phyloP scores from a whole-genome alignment of 805 yeast genomes.

The Candida broadrunensis region DNA sequence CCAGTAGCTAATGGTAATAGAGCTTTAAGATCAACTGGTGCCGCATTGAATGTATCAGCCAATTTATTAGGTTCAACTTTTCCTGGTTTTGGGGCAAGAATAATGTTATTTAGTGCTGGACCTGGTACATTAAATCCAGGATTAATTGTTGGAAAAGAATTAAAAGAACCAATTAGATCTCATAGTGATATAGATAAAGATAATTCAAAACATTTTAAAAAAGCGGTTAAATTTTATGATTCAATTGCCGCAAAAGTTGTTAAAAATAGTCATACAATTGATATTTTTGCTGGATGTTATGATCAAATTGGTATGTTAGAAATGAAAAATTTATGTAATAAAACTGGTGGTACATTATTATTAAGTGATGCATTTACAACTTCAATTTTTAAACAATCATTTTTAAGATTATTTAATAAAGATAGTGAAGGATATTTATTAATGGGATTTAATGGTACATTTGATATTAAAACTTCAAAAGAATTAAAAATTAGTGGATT shows the following conservation, averaged over 20 bases:
- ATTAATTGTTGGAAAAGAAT: constrained; percentile 82
- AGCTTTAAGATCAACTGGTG: constrained; percentile 88
- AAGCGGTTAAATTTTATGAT: constrained; percentile 81
- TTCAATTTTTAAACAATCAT: constrained; percentile 89
- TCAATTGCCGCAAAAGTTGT: constrained; percentile 64
- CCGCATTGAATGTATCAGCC: constrained; percentile 84
- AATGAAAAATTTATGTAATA: constrained; percentile 81
- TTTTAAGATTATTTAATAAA: constrained; percentile 79
- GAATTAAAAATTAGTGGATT: constrained; percentile 90
- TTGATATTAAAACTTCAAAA: constrained; percentile 82
- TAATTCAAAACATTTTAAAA: constrained; percentile 78
- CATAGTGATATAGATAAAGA: constrained; percentile 96
- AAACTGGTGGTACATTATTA: constrained; percentile 87
- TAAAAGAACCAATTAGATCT: constrained; percentile 95
- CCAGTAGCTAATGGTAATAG: constrained; percentile 79
- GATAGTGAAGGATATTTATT: constrained; percentile 84
- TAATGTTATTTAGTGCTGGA: constrained; percentile 90
- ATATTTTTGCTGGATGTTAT: constrained; percentile 91
- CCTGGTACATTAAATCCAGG: constrained; percentile 96
- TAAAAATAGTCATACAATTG: constrained; percentile 77
- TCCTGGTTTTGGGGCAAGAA: constrained; percentile 83
- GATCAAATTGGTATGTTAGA: constrained; percentile 95
- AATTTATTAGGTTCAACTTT: constrained; percentile 77
- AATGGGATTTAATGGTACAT: constrained; percentile 86
- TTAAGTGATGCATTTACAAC: constrained; percentile 93